Evolutionary conservation across 495 filamentous ascomycete genomes (phyloP), one percentile per base, ranked within the genome.

Genomic region (Haplographium delicatum): DNA sequence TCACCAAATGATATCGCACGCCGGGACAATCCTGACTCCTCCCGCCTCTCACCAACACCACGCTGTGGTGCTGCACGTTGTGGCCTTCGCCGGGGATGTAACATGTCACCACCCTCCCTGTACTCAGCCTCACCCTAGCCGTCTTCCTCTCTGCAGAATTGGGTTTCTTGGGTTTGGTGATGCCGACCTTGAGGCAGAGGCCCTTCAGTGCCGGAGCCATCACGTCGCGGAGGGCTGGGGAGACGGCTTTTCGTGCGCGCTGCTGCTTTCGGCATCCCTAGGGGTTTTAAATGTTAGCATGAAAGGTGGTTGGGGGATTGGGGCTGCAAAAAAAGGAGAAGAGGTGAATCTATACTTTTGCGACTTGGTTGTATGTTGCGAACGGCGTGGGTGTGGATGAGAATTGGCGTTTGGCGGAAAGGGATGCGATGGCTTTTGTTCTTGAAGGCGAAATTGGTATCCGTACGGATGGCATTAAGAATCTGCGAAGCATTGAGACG

Each of bases 11-110:
- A 65, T 99, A 99, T 60, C 89, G 85, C 71, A 99, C 93, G 79
- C 93, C 93, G 47, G 93, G 93, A 73, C 91, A 97, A 84, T 99
- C 93, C 79, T 96, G 93, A 40, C 78, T 80, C 58, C 93, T 72
- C 13, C 93, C 93, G 39, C 93, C 93, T 50, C 93, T 76, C 10
- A 97, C 90, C 53, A 96, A 72, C 44, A 98, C 93, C 26, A 98
- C 93, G 63, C 85, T 89, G 75, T 99, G 93, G 79, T 97, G 93
- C 75, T 96, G 91, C 56, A 96, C 88, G 73, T 97, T 98, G 72
- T 98, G 93, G 26, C 93, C 91, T 80, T 97, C 89, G 56, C 93
- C 94, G 16, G 89, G 88, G 60, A 98, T 98, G 75, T 94, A 96
- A 49, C 82, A 83, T 47, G 85, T 95, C 53, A 98, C 75, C 47